These are phyloP conservation scores for Phytophthora pseudosyringae DNA, from an alignment of 352 stramenopile species.

Conservation along the genomic window DNA sequence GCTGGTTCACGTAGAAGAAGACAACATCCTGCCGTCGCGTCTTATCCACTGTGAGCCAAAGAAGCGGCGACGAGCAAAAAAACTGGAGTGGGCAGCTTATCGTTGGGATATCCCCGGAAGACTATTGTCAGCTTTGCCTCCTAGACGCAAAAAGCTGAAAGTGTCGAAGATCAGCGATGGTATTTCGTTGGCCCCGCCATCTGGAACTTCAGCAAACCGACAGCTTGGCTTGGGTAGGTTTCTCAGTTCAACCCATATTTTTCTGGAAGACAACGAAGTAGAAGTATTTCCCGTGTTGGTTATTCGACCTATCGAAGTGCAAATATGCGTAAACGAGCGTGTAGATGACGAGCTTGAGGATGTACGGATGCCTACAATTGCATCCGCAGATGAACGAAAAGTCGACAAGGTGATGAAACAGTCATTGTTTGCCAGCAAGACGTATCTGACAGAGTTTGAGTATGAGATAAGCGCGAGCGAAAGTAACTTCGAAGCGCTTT, in stretches of 20 bases:
- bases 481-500: slow-evolving; percentile 68
- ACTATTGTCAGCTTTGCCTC: slow-evolving; percentile 17
- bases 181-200: slow-evolving; percentile 43
- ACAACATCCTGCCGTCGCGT: slow-evolving; percentile 43
- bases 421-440: slow-evolving; percentile 30
- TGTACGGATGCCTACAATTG: neutral
- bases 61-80: slow-evolving; percentile 30
- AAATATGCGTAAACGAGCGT: slow-evolving; percentile 31
- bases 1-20: slow-evolving; percentile 31
- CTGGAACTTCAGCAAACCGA: slow-evolving; percentile 29
- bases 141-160: slow-evolving; percentile 32
- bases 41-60: slow-evolving; percentile 37
- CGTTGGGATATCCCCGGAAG: slow-evolving; percentile 27
- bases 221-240: slow-evolving; percentile 47
- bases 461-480: slow-evolving; percentile 59
- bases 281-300: slow-evolving; percentile 72
- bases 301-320: slow-evolving; percentile 50
- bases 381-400: neutral
- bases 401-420: neutral
- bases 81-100: slow-evolving; percentile 28
- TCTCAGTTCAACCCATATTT: slow-evolving; percentile 54
- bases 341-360: slow-evolving; percentile 2
- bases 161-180: slow-evolving; percentile 50
- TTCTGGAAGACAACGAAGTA: slow-evolving; percentile 60
- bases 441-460: slow-evolving; percentile 67